Conservation (phyloP, 2,329 filamentous ascomycete genomes). For the Cladorrhinum sp. region DNA sequence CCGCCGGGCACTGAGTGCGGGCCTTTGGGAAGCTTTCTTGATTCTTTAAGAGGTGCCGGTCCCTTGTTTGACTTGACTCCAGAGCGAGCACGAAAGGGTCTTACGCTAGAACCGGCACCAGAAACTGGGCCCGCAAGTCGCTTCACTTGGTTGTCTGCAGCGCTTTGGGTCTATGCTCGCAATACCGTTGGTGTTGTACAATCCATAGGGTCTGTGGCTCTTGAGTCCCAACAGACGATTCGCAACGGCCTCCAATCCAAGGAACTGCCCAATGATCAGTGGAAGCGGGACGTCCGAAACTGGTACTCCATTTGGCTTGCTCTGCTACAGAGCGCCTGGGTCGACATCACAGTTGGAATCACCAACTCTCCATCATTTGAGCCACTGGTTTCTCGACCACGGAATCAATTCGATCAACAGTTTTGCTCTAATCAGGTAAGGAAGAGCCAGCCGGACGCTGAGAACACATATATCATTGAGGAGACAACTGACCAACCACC, state of each 20-base stretch:
- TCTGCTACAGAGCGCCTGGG: neutral
- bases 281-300: slow-evolving; percentile 10
- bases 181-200: neutral
- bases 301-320: slow-evolving; percentile 9
- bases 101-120: neutral
- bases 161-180: neutral
- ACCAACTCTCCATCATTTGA: neutral
- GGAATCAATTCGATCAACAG: neutral
- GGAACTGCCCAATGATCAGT: slow-evolving; percentile 6
- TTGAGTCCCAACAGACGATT: neutral
- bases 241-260: neutral
- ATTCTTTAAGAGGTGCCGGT: neutral
- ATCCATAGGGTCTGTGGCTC: neutral
- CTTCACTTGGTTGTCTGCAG: neutral
- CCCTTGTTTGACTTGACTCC: neutral
- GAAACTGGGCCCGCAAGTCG: neutral
- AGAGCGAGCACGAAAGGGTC: neutral
- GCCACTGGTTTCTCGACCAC: neutral
- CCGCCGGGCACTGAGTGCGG: neutral
- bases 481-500: neutral
- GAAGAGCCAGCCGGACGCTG: too few species aligned
- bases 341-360: neutral
- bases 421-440: neutral
- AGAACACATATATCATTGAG: too few species aligned
- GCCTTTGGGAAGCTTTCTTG: neutral